These are phyloP conservation scores for Scolecobasidium constrictum DNA, from an alignment of 2,329 filamentous ascomycete species.

Conservation along the genomic window DNA sequence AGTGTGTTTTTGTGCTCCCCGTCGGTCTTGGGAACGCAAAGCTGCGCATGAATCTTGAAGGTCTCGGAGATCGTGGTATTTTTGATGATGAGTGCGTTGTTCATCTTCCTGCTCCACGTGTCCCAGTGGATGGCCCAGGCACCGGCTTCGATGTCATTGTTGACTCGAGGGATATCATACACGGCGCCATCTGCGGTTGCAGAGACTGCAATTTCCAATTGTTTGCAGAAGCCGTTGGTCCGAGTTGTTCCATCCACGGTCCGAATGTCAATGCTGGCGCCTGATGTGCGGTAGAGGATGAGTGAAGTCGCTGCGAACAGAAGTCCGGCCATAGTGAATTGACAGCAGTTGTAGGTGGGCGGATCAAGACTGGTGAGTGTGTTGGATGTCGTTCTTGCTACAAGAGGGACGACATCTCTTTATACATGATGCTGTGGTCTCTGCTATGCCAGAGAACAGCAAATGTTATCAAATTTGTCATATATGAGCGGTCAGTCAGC, in stretches of 20 bases:
- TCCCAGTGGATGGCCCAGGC: slow-evolving; percentile 12
- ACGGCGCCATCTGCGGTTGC: slow-evolving; percentile 10
- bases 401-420: too few species aligned
- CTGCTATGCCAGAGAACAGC: too few species aligned
- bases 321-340: neutral
- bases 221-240: slow-evolving; percentile 8
- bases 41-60: slow-evolving; percentile 12
- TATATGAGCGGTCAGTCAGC: too few species aligned
- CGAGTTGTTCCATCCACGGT: neutral
- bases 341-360: too few species aligned
- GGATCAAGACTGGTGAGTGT: too few species aligned
- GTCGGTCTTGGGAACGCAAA: slow-evolving; percentile 10
- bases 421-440: too few species aligned
- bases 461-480: too few species aligned
- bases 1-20: slow-evolving; percentile 15
- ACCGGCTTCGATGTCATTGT: slow-evolving; percentile 12
- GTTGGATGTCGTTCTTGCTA: too few species aligned
- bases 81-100: slow-evolving; percentile 3
- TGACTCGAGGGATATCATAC: slow-evolving; percentile 11
- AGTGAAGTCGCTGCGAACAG: neutral
- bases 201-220: slow-evolving; percentile 11
- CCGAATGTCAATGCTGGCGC: neutral
- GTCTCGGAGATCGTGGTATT: slow-evolving; percentile 11
- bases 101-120: slow-evolving; percentile 5
- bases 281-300: neutral